phyloP scores from a whole-genome alignment of 164 flowering plant genomes.

The Liquidambar formosana region DNA sequence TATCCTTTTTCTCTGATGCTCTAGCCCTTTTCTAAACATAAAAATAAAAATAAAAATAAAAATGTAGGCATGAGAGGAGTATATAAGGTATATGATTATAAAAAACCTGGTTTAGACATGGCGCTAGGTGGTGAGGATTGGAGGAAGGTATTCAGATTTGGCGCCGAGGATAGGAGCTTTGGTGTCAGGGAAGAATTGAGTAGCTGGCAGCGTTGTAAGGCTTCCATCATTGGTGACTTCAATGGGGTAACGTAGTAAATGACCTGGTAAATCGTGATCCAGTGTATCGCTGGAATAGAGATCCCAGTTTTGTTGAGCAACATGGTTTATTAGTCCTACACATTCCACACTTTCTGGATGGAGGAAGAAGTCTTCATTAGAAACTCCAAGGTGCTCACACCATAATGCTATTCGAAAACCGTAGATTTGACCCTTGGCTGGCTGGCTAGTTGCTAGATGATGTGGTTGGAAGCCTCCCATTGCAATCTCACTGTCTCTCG shows the following conservation, averaged over 20 bases:
- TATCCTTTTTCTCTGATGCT: too few species aligned
- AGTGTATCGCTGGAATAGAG: constrained; percentile 29
- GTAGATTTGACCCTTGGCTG: constrained; percentile 48
- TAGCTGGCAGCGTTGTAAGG: constrained; percentile 29
- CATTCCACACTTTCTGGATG: constrained; percentile 49
- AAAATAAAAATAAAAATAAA: too few species aligned
- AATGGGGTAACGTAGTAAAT: constrained; percentile 67
- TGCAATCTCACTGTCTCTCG: constrained; percentile 74
- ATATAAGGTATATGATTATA: neutral
- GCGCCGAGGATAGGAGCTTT: constrained; percentile 50
- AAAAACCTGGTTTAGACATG: neutral
- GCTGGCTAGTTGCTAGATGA: constrained; percentile 29
- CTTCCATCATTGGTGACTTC: constrained; percentile 29
- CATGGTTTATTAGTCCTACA: constrained; percentile 33
- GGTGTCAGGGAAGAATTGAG: constrained; percentile 62
- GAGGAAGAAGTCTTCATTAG: constrained; percentile 18
- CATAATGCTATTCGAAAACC: constrained; percentile 66
- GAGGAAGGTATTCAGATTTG: constrained; percentile 43
- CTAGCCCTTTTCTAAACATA: too few species aligned
- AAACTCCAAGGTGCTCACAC: constrained; percentile 54
- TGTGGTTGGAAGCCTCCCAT: constrained; percentile 73
- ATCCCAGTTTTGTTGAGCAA: constrained; percentile 52
- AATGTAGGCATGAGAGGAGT: too few species aligned
- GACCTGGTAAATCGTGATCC: constrained; percentile 43
- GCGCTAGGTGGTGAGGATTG: constrained; percentile 58